phyloP scores from a whole-genome alignment of 192 early-diverging fungal species.

The Backusella westeae region DNA sequence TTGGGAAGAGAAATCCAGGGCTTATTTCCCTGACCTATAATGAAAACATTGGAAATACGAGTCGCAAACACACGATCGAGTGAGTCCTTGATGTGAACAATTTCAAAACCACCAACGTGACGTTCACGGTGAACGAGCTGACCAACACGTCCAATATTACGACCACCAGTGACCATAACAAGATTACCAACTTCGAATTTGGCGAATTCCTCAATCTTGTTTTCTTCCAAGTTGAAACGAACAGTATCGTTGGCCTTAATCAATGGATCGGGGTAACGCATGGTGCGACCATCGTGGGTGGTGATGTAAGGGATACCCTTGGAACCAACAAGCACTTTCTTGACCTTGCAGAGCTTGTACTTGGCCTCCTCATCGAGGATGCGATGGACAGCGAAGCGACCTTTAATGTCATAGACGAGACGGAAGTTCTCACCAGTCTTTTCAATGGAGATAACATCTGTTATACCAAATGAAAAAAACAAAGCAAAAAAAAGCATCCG shows the following conservation, averaged over 20 bases:
- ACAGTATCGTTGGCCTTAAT: constrained; percentile 99
- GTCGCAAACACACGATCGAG: constrained; percentile 96
- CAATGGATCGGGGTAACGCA: constrained; percentile 99
- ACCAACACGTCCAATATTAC: constrained; percentile 98
- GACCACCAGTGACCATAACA: constrained; percentile 96
- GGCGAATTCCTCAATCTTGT: constrained; percentile 90
- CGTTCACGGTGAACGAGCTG: constrained; percentile 94
- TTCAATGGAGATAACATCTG: constrained; percentile 90
- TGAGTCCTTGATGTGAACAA: constrained; percentile 98
- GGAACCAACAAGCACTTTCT: constrained; percentile 89
- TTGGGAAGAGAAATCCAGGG: constrained; percentile 97
- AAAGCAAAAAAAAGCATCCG: constrained; percentile 25
- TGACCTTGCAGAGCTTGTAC: constrained; percentile 99
- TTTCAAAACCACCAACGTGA: constrained; percentile 97
- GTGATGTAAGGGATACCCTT: constrained; percentile 96
- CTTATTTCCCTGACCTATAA: constrained; percentile 85
- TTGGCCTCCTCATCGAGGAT: constrained; percentile 97
- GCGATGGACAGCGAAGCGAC: constrained; percentile 99
- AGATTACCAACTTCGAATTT: constrained; percentile 99
- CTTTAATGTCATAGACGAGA: constrained; percentile 99
- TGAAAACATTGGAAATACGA: constrained; percentile 93
- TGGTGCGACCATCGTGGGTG: constrained; percentile 99
- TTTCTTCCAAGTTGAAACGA: constrained; percentile 91
- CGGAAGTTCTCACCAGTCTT: constrained; percentile 99
- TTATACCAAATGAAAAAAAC: background rate